These are phyloP conservation scores for Beauveria asiatica DNA, from an alignment of 2,329 filamentous ascomycete genomes.

Conservation along the genomic window DNA sequence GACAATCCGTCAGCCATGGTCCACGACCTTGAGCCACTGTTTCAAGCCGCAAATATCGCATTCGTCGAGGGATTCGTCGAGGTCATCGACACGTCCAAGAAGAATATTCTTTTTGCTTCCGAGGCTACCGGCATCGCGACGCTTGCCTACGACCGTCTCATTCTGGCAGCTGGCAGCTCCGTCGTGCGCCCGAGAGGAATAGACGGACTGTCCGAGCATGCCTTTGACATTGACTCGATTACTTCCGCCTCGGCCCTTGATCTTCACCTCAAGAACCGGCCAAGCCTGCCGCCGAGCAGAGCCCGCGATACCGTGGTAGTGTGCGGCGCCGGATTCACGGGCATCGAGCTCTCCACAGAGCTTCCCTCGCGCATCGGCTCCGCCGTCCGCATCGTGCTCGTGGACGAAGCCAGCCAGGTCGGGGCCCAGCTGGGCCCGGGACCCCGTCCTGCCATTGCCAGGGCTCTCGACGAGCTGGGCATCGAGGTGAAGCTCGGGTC, in stretches of 20 bases:
- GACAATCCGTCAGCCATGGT: constrained; percentile 20
- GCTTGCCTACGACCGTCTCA: constrained; percentile 24
- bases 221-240: constrained; percentile 27
- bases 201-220: constrained; percentile 22
- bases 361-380: constrained; percentile 20
- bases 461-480: constrained; percentile 21
- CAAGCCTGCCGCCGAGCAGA: constrained; percentile 15
- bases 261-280: constrained; percentile 21
- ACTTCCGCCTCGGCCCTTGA: constrained; percentile 20
- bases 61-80: constrained; percentile 20
- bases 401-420: constrained; percentile 21
- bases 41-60: constrained; percentile 19
- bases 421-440: constrained; percentile 26
- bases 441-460: constrained; percentile 23
- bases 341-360: constrained; percentile 24
- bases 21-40: constrained; percentile 17
- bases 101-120: constrained; percentile 13
- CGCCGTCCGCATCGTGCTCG: constrained; percentile 17
- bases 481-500: constrained; percentile 24
- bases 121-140: not conserved
- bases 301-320: constrained; percentile 28
- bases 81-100: constrained; percentile 14
- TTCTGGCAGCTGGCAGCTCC: constrained; percentile 29
- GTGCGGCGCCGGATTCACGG: constrained; percentile 27
- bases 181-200: constrained; percentile 22